Percentiles rank a stretch among this genome's conserved stretches.
These are phyloP conservation scores for Golubevia pallescens DNA, from an alignment of 1,284 basidiomycete genomes.

Conservation along the genomic window DNA sequence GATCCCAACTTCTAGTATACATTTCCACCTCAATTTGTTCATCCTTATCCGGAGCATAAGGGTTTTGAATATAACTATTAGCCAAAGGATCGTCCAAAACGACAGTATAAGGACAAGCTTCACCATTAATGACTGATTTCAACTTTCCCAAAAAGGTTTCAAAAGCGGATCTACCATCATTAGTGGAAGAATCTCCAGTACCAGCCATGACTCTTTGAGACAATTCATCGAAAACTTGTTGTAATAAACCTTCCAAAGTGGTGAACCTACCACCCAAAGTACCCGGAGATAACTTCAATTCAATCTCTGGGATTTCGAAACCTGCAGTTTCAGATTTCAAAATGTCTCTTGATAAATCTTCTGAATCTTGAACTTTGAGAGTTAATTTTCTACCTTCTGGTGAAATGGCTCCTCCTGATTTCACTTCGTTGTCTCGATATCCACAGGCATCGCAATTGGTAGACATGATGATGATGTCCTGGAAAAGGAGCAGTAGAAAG, in stretches of 20 bases:
- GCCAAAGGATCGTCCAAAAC: constrained; percentile 94
- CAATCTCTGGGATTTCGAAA: constrained; percentile 90
- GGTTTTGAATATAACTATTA: constrained; percentile 94
- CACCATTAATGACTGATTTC: constrained; percentile 49
- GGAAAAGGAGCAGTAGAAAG: neutral
- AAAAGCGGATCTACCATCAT: constrained; percentile 22
- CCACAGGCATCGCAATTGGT: constrained; percentile 94
- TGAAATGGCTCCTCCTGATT: constrained; percentile 88
- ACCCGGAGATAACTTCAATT: constrained; percentile 86
- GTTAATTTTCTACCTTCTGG: constrained; percentile 83
- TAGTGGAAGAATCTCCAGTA: constrained; percentile 72
- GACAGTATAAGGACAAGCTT: constrained; percentile 70
- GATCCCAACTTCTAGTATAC: constrained; percentile 84
- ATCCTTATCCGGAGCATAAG: constrained; percentile 71
- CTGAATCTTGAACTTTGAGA: constrained; percentile 87
- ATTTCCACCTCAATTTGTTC: constrained; percentile 69
- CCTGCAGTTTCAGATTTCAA: constrained; percentile 77
- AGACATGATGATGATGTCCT: constrained; percentile 98
- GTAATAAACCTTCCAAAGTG: constrained; percentile 90
- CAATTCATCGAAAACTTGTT: constrained; percentile 94
- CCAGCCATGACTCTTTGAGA: constrained; percentile 82
- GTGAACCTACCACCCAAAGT: constrained; percentile 99
- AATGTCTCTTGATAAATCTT: constrained; percentile 92
- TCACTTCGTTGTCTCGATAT: constrained; percentile 97
- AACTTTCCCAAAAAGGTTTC: constrained; percentile 77